Percentiles rank a stretch among this genome's conserved stretches.
phyloP scores from a whole-genome alignment of 768 basidiomycete species.

The Phylloporus rhodoxanthus region DNA sequence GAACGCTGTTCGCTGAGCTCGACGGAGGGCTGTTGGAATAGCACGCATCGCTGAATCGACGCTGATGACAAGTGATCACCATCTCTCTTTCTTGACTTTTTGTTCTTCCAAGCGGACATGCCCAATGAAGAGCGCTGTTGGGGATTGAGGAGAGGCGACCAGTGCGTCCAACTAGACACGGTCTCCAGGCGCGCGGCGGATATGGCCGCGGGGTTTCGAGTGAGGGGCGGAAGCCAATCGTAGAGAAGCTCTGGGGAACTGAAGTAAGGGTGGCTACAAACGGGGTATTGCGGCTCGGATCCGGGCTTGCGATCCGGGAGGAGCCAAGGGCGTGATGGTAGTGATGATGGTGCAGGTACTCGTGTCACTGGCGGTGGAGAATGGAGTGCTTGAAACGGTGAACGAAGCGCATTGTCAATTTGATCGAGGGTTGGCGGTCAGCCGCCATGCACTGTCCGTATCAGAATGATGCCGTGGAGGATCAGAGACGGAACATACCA shows the following conservation, averaged over 20 bases:
- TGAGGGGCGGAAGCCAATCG: too few relatives aligned
- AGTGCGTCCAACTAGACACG: too few relatives aligned
- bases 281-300: background rate
- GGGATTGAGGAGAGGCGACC: too few relatives aligned
- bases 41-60: too few relatives aligned
- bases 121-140: too few relatives aligned
- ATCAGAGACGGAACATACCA: constrained; percentile 4
- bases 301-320: background rate
- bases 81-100: too few relatives aligned
- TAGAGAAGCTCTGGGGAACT: too few relatives aligned
- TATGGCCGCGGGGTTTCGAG: too few relatives aligned
- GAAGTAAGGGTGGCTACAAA: background rate
- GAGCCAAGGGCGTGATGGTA: background rate
- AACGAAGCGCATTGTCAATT: constrained; percentile 45
- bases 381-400: constrained; percentile 2
- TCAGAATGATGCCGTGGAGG: constrained; percentile 15
- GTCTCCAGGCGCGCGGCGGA: too few relatives aligned
- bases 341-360: background rate
- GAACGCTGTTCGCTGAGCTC: background rate
- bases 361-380: constrained; percentile 4
- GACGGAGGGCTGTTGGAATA: background rate
- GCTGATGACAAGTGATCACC: too few relatives aligned
- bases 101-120: too few relatives aligned
- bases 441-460: constrained; percentile 61
- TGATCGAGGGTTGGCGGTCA: constrained; percentile 33